These are phyloP conservation scores for Brettanomyces nanus DNA, from an alignment of 805 yeast species.

Conservation along the genomic window DNA sequence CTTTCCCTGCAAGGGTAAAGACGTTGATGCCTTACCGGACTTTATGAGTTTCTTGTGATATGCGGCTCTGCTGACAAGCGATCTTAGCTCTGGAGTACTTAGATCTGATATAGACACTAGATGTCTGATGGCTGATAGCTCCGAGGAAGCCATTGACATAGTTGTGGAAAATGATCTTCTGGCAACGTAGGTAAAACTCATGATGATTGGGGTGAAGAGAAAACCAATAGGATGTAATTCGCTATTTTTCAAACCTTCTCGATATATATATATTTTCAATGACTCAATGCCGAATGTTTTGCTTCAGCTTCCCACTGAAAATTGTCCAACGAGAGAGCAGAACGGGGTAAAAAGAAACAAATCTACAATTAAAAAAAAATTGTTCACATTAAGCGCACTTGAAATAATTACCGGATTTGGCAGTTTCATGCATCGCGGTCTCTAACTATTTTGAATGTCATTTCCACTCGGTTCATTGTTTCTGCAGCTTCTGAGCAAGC, in stretches of 20 bases:
- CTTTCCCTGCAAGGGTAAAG: slow-evolving; percentile 61
- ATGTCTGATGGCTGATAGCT: slow-evolving; percentile 43
- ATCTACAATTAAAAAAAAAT: no score
- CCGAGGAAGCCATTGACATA: slow-evolving; percentile 11
- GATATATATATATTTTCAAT: not conserved
- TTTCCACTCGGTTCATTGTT: no score
- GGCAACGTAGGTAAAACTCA: slow-evolving; percentile 9
- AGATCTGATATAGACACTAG: slow-evolving; percentile 77
- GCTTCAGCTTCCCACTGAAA: not conserved
- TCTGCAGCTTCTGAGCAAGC: not conserved
- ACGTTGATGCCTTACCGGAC: slow-evolving; percentile 35
- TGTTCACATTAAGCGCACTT: not conserved
- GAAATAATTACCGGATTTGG: not conserved
- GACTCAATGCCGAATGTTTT: slow-evolving; percentile 3
- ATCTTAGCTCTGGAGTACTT: slow-evolving; percentile 58
- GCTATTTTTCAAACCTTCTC: no score
- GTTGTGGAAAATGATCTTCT: slow-evolving; percentile 26
- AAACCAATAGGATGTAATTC: no score
- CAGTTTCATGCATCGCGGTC: no score
- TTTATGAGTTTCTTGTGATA: slow-evolving; percentile 57
- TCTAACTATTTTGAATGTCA: no score
- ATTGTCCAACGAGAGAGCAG: not conserved
- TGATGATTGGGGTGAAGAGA: no score
- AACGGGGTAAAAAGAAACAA: no score
- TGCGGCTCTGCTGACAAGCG: slow-evolving; percentile 67